These are phyloP conservation scores for baker's yeast (Saccharomyces cerevisiae) DNA, from an alignment of 805 yeast species.

Conservation along the genomic window DNA sequence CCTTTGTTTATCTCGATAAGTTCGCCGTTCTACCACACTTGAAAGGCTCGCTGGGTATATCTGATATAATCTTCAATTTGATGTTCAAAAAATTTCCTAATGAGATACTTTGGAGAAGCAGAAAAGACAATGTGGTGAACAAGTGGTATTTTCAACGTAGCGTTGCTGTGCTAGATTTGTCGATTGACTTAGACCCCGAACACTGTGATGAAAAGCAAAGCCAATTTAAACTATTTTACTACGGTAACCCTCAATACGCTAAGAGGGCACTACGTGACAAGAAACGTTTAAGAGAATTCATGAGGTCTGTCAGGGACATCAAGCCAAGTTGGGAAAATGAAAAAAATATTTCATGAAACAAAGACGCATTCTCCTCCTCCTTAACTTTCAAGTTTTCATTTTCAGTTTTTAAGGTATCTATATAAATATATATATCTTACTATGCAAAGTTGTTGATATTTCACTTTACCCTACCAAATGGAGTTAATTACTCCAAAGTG, in stretches of 20 bases:
- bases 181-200: conserved; percentile 28
- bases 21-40: conserved; percentile 78
- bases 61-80: conserved; percentile 84
- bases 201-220: conserved; percentile 20
- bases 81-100: conserved; percentile 58
- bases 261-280: conserved; percentile 7
- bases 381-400: neutral
- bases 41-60: conserved; percentile 90
- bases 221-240: conserved; percentile 34
- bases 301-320: conserved; percentile 29
- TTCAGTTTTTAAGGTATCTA: neutral
- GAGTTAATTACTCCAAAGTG: conserved; percentile 2
- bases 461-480: neutral
- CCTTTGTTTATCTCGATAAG: conserved; percentile 79
- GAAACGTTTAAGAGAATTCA: conserved; percentile 20
- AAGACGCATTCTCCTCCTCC: neutral
- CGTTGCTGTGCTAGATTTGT: conserved; percentile 51
- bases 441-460: neutral
- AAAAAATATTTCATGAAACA: neutral
- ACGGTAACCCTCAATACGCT: conserved; percentile 30
- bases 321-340: conserved; percentile 28
- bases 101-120: conserved; percentile 85
- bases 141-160: conserved; percentile 97
- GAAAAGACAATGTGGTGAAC: conserved; percentile 81
- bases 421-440: neutral